These are phyloP conservation scores for Pyricularia pennisetigena DNA, from an alignment of 2,329 filamentous ascomycete genomes.

Conservation along the genomic window DNA sequence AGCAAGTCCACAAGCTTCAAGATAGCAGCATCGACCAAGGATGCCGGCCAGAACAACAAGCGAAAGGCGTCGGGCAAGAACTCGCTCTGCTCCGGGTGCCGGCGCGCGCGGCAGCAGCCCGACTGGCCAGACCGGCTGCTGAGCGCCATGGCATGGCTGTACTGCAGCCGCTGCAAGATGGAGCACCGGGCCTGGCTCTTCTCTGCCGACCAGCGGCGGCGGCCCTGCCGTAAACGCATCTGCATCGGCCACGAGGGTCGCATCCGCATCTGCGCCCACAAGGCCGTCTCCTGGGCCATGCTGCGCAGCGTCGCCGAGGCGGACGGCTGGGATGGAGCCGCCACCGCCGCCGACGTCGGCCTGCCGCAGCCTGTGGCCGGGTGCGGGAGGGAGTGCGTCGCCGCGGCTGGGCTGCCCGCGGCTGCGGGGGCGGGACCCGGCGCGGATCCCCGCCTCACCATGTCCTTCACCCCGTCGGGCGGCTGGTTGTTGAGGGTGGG, in stretches of 20 bases:
- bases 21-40: neutral
- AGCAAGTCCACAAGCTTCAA: neutral
- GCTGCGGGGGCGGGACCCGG: neutral
- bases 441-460: neutral
- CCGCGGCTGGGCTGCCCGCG: neutral
- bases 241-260: neutral
- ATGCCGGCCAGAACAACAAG: neutral
- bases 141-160: neutral
- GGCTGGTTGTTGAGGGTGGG: neutral
- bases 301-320: neutral
- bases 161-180: conserved; percentile 1
- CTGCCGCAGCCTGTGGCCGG: neutral
- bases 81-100: neutral
- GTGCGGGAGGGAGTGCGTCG: neutral
- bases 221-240: neutral
- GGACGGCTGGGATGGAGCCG: neutral
- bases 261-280: neutral
- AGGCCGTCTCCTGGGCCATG: neutral
- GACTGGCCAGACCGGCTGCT: neutral
- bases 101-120: neutral
- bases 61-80: neutral
- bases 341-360: neutral
- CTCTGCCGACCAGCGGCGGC: neutral
- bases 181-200: neutral
- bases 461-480: neutral